phyloP scores from a whole-genome alignment of 441 rosid species.

The Heliophila coronopifolia region DNA sequence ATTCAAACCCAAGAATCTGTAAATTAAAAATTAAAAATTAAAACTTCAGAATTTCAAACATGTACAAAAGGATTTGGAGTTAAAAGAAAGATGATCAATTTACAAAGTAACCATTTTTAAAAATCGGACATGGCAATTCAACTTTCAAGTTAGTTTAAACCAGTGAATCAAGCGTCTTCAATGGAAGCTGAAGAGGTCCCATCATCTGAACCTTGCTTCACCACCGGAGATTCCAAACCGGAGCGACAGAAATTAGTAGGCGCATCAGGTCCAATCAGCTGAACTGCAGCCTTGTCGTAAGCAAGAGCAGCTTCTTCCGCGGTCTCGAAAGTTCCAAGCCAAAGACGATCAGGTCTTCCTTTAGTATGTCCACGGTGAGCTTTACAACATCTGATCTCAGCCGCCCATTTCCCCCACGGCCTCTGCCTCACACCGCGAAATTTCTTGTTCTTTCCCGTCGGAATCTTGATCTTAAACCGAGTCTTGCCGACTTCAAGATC shows the following conservation, averaged over 20 bases:
- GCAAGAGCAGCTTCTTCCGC: slow-evolving; percentile 95
- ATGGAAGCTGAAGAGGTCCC: background rate
- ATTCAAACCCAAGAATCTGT: background rate
- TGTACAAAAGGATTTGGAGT: background rate
- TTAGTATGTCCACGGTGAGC: slow-evolving; percentile 12
- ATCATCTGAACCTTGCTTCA: slow-evolving; percentile 14
- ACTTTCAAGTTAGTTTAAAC: slow-evolving; percentile 3
- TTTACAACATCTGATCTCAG: slow-evolving; percentile 85
- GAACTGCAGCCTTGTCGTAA: slow-evolving; percentile 80
- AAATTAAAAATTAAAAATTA: slow-evolving; percentile 3
- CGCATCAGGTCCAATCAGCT: slow-evolving; percentile 80
- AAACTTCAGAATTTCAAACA: background rate
- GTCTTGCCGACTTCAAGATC: slow-evolving; percentile 14
- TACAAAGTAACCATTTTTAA: too few relatives aligned
- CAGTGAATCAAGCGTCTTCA: background rate
- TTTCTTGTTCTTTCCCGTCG: slow-evolving; percentile 36
- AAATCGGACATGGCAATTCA: background rate
- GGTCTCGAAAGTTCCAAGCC: slow-evolving; percentile 84
- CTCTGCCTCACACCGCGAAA: slow-evolving; percentile 84
- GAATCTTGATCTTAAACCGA: slow-evolving; percentile 28
- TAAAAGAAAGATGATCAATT: slow-evolving; percentile 9
- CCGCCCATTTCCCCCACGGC: slow-evolving; percentile 98
- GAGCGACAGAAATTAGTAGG: slow-evolving; percentile 48
- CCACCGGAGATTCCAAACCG: background rate
- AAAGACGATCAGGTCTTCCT: slow-evolving; percentile 46